Evolutionary conservation across 2,329 filamentous ascomycete genomes (phyloP).

Genomic region (Hypoxylon sp.): DNA sequence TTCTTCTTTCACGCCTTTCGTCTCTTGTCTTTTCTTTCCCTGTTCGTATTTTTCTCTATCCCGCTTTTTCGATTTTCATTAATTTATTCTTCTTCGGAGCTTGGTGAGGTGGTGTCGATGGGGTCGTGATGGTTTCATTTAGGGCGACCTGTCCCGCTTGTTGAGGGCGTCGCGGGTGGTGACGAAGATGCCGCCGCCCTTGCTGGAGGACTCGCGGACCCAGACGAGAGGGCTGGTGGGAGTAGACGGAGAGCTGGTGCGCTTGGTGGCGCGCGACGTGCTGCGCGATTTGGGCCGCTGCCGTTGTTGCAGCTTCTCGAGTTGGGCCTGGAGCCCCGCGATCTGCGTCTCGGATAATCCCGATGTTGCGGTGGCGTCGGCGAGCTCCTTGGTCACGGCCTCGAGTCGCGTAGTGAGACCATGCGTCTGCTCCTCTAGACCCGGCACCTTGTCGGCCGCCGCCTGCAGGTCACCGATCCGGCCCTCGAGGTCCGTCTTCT

Average conservation of each 20-base stretch:
- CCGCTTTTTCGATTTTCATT: neutral
- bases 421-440: constrained; percentile 37
- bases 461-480: constrained; percentile 34
- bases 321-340: constrained; percentile 35
- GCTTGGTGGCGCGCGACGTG: constrained; percentile 39
- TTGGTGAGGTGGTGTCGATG: neutral
- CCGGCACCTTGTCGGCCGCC: constrained; percentile 38
- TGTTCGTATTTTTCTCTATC: constrained; percentile 6
- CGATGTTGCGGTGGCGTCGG: constrained; percentile 13
- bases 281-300: constrained; percentile 39
- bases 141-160: constrained; percentile 31
- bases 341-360: constrained; percentile 24
- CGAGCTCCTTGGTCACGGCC: constrained; percentile 22
- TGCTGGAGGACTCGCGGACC: constrained; percentile 39
- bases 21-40: constrained; percentile 2
- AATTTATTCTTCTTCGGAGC: neutral
- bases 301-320: constrained; percentile 22
- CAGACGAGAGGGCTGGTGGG: constrained; percentile 41
- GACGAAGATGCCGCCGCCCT: constrained; percentile 37
- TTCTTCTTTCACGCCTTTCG: constrained; percentile 1
- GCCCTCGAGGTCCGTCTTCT: constrained; percentile 37
- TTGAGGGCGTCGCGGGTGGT: constrained; percentile 42
- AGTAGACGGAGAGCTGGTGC: constrained; percentile 41
- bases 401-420: constrained; percentile 27
- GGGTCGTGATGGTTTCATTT: neutral